Base-by-base conservation (phyloP, 1,284 basidiomycete genomes). In the Puccinia hordei region DNA sequence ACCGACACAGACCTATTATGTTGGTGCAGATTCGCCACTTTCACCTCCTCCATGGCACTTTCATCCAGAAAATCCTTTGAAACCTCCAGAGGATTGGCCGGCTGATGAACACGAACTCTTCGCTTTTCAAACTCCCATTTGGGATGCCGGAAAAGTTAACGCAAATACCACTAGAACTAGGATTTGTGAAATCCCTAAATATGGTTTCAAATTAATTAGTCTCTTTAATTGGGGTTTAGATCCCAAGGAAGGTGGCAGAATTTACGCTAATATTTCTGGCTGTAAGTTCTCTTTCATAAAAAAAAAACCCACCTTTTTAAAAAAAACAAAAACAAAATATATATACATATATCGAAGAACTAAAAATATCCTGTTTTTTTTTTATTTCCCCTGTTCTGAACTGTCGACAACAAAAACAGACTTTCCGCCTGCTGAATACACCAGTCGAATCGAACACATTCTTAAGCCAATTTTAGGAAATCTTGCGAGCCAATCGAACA, bases 151-250 rank as follows among this genome's bases (percentile, higher is more conserved):
- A 24, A 57, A 79, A 66, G 46, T 46, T 17, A 79, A 76, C 15
- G 65, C 63, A 17, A 76, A 66, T 76, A 61, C 61, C 13, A 78
- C 76, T 1, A 78, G 66, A 33, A 65, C 76, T n/a, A 44, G 76
- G 65, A 27, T 78, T 30, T 78, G 76, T 27, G 76, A 78, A 71
- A 53, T 78, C 38, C 76, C 76, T 44, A 78, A 41, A 12, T 78
- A 78, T 59, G 76, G 76, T 0, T 78, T 78, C 55, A 68, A 24
- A 30, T 41, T 78, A 2, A 24, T 78, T 19, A 78, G 35, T 41
- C 35, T 78, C 30, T 78, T 78, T 24, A 78, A 19, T 5, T 78
- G 33, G 24, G 76, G 76, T 1, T 22, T 78, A 3, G 76, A 78
- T 44, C 76, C 76, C 0, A 79, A 79, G 53, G 27, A 79, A 2